phyloP scores from a whole-genome alignment of 257 asterid species.

The Nicotiana noctiflora region DNA sequence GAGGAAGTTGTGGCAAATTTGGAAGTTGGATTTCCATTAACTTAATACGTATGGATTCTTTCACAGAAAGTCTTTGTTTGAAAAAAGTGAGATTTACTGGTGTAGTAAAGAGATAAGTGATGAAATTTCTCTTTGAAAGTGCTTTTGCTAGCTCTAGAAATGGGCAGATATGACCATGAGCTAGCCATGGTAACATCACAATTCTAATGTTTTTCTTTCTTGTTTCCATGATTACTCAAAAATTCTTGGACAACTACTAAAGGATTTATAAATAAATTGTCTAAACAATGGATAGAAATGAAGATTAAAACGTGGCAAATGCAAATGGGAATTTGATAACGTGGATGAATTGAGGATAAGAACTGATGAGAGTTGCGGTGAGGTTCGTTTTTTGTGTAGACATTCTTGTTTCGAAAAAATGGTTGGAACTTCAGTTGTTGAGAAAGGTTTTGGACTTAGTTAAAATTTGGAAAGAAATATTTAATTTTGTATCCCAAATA shows the following conservation, averaged over 20 bases:
- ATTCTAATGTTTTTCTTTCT: constrained; percentile 36
- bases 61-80: constrained; percentile 22
- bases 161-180: constrained; percentile 62
- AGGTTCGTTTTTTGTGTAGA: not conserved
- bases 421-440: not conserved
- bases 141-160: constrained; percentile 53
- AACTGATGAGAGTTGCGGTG: not conserved
- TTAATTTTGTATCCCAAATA: not conserved
- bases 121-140: constrained; percentile 41
- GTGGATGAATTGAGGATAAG: not conserved
- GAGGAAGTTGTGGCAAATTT: constrained; percentile 38
- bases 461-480: not conserved
- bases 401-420: not conserved
- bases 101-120: constrained; percentile 45
- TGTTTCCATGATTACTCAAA: constrained; percentile 32
- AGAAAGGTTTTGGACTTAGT: not conserved
- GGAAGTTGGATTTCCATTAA: constrained; percentile 50
- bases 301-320: constrained; percentile 1
- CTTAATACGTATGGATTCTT: constrained; percentile 36
- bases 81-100: constrained; percentile 34
- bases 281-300: not conserved
- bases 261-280: not conserved
- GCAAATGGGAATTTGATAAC: not conserved
- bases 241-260: not conserved
- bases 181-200: constrained; percentile 71